Percentiles rank a stretch among this genome's conserved stretches.
phyloP scores from a whole-genome alignment of 306 rosid genomes.

The Lathyrus sativus region DNA sequence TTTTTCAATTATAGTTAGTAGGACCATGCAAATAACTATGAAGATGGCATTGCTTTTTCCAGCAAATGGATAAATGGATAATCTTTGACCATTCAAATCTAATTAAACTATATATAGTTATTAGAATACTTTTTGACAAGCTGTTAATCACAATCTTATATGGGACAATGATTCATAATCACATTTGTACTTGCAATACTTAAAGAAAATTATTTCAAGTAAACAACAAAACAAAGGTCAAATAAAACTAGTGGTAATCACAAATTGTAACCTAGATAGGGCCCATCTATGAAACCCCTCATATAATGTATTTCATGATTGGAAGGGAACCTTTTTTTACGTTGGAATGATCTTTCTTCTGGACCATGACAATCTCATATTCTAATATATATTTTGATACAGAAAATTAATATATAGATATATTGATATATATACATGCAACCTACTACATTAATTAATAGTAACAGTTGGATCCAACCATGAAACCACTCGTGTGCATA shows the following conservation, averaged over 20 bases:
- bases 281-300: neutral
- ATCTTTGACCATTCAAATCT: conserved; percentile 20
- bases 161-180: neutral
- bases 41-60: conserved; percentile 5
- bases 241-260: neutral
- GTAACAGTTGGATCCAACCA: conserved; percentile 58
- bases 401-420: neutral
- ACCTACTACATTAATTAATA: conserved; percentile 34
- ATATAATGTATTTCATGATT: conserved; percentile 3
- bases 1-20: conserved; percentile 17
- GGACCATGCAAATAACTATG: conserved; percentile 17
- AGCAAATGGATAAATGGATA: neutral
- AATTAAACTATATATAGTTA: neutral
- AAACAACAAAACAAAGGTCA: neutral
- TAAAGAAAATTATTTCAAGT: neutral
- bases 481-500: conserved; percentile 49
- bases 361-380: neutral
- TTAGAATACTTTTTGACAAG: no score
- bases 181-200: neutral
- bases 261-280: conserved; percentile 18
- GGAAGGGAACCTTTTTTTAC: conserved; percentile 13
- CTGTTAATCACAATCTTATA: neutral
- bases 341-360: neutral
- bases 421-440: conserved; percentile 14
- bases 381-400: conserved; percentile 4